These are phyloP conservation scores for Poronia punctata DNA, from an alignment of 495 filamentous ascomycete species.

Conservation along the genomic window DNA sequence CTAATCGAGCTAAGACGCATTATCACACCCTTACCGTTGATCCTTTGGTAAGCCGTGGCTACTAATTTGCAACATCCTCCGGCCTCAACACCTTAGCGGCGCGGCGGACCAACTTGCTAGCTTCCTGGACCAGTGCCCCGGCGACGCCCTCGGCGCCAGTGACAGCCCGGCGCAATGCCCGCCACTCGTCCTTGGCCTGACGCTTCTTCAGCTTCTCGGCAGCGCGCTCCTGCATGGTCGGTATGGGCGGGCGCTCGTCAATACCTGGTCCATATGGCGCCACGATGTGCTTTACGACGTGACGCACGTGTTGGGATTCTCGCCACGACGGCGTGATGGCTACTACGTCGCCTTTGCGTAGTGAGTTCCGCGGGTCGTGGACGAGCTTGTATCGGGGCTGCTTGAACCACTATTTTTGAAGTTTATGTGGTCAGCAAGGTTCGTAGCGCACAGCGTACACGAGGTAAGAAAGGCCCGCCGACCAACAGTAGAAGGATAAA, in stretches of 20 bases:
- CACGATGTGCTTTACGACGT: slow-evolving; percentile 72
- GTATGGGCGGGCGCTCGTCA: slow-evolving; percentile 55
- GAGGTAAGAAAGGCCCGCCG: too few relatives aligned
- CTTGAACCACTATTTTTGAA: slow-evolving; percentile 38
- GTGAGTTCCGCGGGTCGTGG: slow-evolving; percentile 67
- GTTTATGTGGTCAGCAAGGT: too few relatives aligned
- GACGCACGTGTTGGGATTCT: slow-evolving; percentile 57
- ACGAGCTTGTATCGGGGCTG: slow-evolving; percentile 50
- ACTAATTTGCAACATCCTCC: too few relatives aligned
- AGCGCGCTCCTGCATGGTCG: slow-evolving; percentile 55
- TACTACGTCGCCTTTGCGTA: slow-evolving; percentile 73
- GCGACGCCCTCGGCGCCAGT: background rate
- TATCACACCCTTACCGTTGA: too few relatives aligned
- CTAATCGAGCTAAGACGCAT: too few relatives aligned
- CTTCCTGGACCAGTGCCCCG: slow-evolving; percentile 7
- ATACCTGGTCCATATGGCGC: slow-evolving; percentile 62
- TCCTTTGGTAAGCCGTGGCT: too few relatives aligned
- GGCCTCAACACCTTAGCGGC: background rate
- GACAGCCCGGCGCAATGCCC: slow-evolving; percentile 13
- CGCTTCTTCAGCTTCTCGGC: slow-evolving; percentile 41
- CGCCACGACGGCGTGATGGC: slow-evolving; percentile 63
- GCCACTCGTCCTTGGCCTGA: slow-evolving; percentile 43
- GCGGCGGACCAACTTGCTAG: slow-evolving; percentile 9
- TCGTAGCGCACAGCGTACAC: too few relatives aligned
- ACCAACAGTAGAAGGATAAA: too few relatives aligned